Conservation (phyloP, 805 yeast species). For the Candida succiphila region DNA sequence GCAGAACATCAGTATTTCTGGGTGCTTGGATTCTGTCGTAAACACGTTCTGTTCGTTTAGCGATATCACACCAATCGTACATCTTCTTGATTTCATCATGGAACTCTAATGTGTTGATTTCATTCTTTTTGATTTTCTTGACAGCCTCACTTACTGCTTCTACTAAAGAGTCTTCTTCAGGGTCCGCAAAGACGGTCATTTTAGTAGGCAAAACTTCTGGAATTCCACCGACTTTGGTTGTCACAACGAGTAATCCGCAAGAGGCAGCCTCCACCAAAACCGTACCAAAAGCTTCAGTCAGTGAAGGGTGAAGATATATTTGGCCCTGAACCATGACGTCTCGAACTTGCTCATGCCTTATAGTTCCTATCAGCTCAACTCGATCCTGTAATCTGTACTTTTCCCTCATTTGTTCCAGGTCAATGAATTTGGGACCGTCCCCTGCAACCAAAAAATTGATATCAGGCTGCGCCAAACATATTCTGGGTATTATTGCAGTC, state of each 20-base stretch:
- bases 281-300: conserved; percentile 97
- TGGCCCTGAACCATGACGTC: conserved; percentile 91
- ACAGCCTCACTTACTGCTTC: conserved; percentile 69
- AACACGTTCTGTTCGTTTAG: conserved; percentile 74
- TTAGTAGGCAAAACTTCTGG: conserved; percentile 91
- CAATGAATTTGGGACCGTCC: conserved; percentile 92
- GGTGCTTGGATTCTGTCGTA: conserved; percentile 35
- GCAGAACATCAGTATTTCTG: conserved; percentile 31
- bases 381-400: conserved; percentile 75
- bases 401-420: conserved; percentile 93
- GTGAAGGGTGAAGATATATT: conserved; percentile 84
- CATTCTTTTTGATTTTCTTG: conserved; percentile 38
- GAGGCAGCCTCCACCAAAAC: conserved; percentile 96
- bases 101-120: conserved; percentile 63
- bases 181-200: conserved; percentile 88
- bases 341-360: conserved; percentile 86
- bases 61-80: conserved; percentile 92
- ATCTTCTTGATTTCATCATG: conserved; percentile 69
- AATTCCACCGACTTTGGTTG: conserved; percentile 95
- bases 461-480: conserved; percentile 52
- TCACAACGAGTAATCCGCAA: conserved; percentile 87
- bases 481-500: conserved; percentile 73
- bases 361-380: conserved; percentile 77
- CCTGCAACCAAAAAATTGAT: conserved; percentile 88
- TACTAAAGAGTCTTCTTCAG: conserved; percentile 77